Base-by-base conservation (phyloP, 768 basidiomycete genomes). In the Leccinum disarticulatum region DNA sequence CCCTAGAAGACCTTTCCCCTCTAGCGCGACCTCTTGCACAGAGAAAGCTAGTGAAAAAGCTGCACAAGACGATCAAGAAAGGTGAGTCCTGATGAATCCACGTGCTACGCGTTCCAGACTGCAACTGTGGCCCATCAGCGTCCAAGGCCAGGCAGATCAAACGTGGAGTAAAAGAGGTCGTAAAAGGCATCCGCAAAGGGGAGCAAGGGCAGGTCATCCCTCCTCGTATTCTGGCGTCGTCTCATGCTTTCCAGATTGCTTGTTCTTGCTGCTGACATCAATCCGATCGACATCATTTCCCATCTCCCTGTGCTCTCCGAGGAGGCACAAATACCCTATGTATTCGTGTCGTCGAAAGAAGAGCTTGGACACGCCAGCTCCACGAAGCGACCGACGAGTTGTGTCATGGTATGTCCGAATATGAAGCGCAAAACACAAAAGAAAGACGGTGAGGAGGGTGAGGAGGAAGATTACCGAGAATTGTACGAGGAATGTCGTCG, bases 371-470 rank as follows among this genome's bases (percentile, higher is more conserved):
- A 91, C 66, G 93, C 95, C 17, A 94, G 94, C 70, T 90, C 93
- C 54, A 99, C 97, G 48, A 99, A 99, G 78, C 88, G 97, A 66
- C 96, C 97, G 35, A 99, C 97, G 52, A 96, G 94, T 66, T 98
- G 95, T 74, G 95, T 99, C 5, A 91, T 99, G 86, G 81, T 98
- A 55, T 95, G 91, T 73, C 91, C 92, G 1, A 80, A 88, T 70
- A 81, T 85, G 71, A 91, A 92, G 72, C 86, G 84, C 73, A 90
- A 87, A 70, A 72, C 74, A 51, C 87, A 85, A 67, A 77, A 79
- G 68, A 87, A 89, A 66, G 81, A 77, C 15, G 77, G 73, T 5
- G 87, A 85, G 47, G 87, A 83, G 43, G 85, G 81, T 25, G 83
- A 83, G 67, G 91, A 93, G 61, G 88, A 90, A 57, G 95, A 97